Percentiles rank a stretch among this genome's conserved stretches.
phyloP scores from a whole-genome alignment of 768 basidiomycete species.

The Amanita subjunquillea region DNA sequence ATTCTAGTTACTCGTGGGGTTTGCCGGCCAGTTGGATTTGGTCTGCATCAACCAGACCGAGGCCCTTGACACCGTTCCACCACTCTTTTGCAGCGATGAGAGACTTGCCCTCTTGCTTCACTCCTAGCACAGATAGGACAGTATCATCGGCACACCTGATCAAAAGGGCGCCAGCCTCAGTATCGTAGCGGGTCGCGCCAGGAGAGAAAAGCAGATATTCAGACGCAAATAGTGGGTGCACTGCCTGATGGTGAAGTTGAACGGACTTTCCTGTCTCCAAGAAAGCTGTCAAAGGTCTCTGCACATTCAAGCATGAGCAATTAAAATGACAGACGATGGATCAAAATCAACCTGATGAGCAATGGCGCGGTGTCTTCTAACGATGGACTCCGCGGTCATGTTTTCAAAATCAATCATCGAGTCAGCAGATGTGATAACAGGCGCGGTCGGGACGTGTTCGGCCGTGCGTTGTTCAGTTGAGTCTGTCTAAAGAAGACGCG shows the following conservation, averaged over 20 bases:
- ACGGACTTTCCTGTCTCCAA: slow-evolving; percentile 23
- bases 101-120: slow-evolving; percentile 55
- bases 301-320: not conserved
- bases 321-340: not conserved
- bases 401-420: slow-evolving; percentile 44
- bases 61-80: slow-evolving; percentile 60
- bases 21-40: slow-evolving; percentile 1
- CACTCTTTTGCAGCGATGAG: slow-evolving; percentile 52
- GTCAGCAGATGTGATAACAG: slow-evolving; percentile 43
- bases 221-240: slow-evolving; percentile 7
- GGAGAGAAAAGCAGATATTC: slow-evolving; percentile 15
- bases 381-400: slow-evolving; percentile 47
- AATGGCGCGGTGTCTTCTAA: slow-evolving; percentile 50
- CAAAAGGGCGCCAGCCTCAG: slow-evolving; percentile 27
- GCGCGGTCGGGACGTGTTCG: slow-evolving; percentile 36
- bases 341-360: slow-evolving; percentile 48
- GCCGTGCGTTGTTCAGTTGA: slow-evolving; percentile 35
- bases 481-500: slow-evolving; percentile 26
- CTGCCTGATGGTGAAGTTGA: slow-evolving; percentile 28
- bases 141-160: slow-evolving; percentile 46
- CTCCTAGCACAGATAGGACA: slow-evolving; percentile 38
- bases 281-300: slow-evolving; percentile 25
- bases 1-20: not conserved
- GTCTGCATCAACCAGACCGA: slow-evolving; percentile 12
- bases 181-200: slow-evolving; percentile 35